Evolutionary conservation across 164 flowering plant species (phyloP).

Genomic region (Echeveria elegans): DNA sequence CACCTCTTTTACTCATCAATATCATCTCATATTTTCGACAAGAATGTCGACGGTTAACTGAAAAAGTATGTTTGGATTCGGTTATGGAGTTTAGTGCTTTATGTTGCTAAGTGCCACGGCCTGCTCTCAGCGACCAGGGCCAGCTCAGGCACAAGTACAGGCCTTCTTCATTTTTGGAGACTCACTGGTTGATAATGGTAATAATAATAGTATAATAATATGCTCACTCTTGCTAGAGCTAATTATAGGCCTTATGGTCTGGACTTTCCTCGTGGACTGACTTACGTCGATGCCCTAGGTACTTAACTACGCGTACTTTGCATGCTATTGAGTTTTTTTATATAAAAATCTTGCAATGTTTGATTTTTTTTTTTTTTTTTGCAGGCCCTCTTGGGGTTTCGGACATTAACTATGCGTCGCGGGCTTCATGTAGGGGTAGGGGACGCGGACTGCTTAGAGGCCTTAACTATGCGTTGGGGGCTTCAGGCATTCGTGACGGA

Average conservation of each 20-base stretch:
- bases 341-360: background rate
- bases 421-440: slow-evolving; percentile 33
- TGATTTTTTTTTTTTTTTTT: background rate
- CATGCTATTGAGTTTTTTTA: background rate
- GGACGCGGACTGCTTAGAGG: slow-evolving; percentile 46
- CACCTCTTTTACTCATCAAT: background rate
- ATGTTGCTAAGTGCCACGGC: background rate
- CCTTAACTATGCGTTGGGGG: slow-evolving; percentile 78
- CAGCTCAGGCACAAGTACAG: slow-evolving; percentile 20
- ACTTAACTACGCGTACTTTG: background rate
- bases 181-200: slow-evolving; percentile 84
- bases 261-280: slow-evolving; percentile 65
- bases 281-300: slow-evolving; percentile 69
- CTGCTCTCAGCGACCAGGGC: background rate
- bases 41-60: background rate
- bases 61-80: background rate
- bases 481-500: slow-evolving; percentile 75
- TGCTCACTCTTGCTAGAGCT: slow-evolving; percentile 67
- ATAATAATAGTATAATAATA: slow-evolving; percentile 67
- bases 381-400: slow-evolving; percentile 79
- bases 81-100: background rate
- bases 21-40: background rate
- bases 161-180: slow-evolving; percentile 83
- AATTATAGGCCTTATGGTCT: slow-evolving; percentile 81
- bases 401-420: slow-evolving; percentile 47